These are phyloP conservation scores for Cantharellus anzutake DNA, from an alignment of 768 basidiomycete species.

Conservation along the genomic window DNA sequence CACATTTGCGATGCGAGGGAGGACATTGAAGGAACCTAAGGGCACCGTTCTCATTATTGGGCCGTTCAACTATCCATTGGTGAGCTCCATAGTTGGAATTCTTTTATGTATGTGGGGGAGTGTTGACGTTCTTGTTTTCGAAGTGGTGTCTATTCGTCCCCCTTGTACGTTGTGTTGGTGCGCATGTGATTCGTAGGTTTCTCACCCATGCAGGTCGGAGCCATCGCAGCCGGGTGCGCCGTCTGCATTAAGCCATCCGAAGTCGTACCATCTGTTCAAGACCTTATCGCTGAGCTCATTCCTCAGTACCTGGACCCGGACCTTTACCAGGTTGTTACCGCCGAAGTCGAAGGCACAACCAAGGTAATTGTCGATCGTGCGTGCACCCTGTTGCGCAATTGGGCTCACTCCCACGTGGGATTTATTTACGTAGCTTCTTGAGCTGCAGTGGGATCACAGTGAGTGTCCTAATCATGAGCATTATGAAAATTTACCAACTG, in stretches of 20 bases:
- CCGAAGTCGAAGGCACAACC: conserved; percentile 43
- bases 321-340: conserved; percentile 48
- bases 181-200: neutral
- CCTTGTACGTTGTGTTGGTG: neutral
- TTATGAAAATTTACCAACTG: neutral
- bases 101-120: conserved; percentile 5
- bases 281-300: conserved; percentile 45
- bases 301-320: conserved; percentile 58
- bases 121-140: neutral
- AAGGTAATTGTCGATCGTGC: conserved; percentile 19
- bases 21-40: conserved; percentile 56
- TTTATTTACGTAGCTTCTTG: too few relatives aligned
- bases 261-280: conserved; percentile 31
- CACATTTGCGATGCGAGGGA: conserved; percentile 40
- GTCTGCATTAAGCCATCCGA: conserved; percentile 66
- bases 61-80: conserved; percentile 12
- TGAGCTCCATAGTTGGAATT: neutral
- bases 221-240: conserved; percentile 62
- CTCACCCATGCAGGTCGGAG: conserved; percentile 23
- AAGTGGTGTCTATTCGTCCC: neutral
- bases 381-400: too few relatives aligned
- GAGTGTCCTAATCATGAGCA: conserved; percentile 20
- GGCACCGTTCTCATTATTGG: conserved; percentile 13
- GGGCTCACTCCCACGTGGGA: too few relatives aligned
- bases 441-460: conserved; percentile 51